phyloP scores from a whole-genome alignment of 495 filamentous ascomycete genomes.

The Hypoxylon cercidicola region DNA sequence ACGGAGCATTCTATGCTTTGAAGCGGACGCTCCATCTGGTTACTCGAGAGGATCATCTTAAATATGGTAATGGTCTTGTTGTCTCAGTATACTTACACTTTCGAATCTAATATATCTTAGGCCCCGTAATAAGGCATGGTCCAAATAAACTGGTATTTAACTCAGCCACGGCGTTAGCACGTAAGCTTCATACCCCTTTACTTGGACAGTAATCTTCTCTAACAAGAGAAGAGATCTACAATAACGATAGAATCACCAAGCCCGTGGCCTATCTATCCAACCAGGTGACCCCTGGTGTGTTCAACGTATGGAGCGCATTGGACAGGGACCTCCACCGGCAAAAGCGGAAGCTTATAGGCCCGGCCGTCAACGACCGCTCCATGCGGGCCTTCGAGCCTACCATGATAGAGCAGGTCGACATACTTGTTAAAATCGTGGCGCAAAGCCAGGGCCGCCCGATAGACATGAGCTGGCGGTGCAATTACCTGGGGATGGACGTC shows the following conservation, averaged over 20 bases:
- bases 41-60: slow-evolving; percentile 17
- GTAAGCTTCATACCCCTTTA: slow-evolving; percentile 21
- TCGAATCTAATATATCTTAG: slow-evolving; percentile 9
- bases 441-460: slow-evolving; percentile 25
- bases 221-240: slow-evolving; percentile 18
- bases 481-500: slow-evolving; percentile 23
- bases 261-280: slow-evolving; percentile 9
- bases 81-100: neutral
- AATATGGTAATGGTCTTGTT: slow-evolving; percentile 22
- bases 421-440: slow-evolving; percentile 15
- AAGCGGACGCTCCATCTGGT: slow-evolving; percentile 18
- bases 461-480: slow-evolving; percentile 18
- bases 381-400: slow-evolving; percentile 36
- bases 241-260: slow-evolving; percentile 16
- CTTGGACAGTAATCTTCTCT: neutral
- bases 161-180: slow-evolving; percentile 27
- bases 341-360: slow-evolving; percentile 27
- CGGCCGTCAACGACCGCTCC: slow-evolving; percentile 19
- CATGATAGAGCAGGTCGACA: slow-evolving; percentile 22
- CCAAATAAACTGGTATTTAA: slow-evolving; percentile 40
- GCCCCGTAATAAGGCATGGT: slow-evolving; percentile 32
- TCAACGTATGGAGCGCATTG: slow-evolving; percentile 15
- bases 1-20: slow-evolving; percentile 11
- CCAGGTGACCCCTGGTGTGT: slow-evolving; percentile 1
- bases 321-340: slow-evolving; percentile 17